Percentiles rank a stretch among this genome's conserved stretches.
Evolutionary conservation across 1,284 basidiomycete genomes (phyloP).

Genomic region (Psilocybe mexicana): DNA sequence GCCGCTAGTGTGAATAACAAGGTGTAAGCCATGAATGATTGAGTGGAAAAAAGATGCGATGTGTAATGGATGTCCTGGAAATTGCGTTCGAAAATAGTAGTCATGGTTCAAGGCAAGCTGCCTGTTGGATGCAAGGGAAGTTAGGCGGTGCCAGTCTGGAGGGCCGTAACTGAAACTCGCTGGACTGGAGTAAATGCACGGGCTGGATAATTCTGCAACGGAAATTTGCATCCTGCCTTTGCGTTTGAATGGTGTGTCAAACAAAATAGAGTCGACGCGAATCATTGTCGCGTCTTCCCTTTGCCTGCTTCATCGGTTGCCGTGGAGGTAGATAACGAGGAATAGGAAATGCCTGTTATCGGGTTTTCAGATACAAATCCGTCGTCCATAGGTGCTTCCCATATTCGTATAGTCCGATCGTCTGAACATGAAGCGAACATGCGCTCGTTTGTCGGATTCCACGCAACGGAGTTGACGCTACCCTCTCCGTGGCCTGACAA

Average conservation of each 20-base stretch:
- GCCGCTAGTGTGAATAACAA: constrained; percentile 13
- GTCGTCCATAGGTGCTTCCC: constrained; percentile 61
- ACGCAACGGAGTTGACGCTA: constrained; percentile 93
- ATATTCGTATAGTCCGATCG: constrained; percentile 82
- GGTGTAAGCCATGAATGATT: constrained; percentile 8
- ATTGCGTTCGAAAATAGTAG: neutral
- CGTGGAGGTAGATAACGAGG: constrained; percentile 12
- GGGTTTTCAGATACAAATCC: constrained; percentile 11
- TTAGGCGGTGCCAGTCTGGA: neutral
- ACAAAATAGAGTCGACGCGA: constrained; percentile 23
- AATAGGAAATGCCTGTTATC: constrained; percentile 6
- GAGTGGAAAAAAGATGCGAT: constrained; percentile 9
- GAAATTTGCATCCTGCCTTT: neutral
- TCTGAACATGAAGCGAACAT: constrained; percentile 96
- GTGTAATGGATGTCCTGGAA: constrained; percentile 3
- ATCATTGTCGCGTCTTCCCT: constrained; percentile 61
- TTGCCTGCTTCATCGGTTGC: constrained; percentile 55
- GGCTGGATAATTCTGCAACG: neutral
- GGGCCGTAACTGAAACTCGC: no score
- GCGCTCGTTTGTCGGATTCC: constrained; percentile 85
- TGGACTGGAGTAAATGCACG: no score
- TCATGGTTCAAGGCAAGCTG: constrained; percentile 2
- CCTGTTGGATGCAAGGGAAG: constrained; percentile 4
- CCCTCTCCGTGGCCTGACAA: constrained; percentile 84
- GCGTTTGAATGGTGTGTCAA: constrained; percentile 23